Evolutionary conservation across 2,329 filamentous ascomycete genomes (phyloP).

Genomic region (Blumeria hordei): DNA sequence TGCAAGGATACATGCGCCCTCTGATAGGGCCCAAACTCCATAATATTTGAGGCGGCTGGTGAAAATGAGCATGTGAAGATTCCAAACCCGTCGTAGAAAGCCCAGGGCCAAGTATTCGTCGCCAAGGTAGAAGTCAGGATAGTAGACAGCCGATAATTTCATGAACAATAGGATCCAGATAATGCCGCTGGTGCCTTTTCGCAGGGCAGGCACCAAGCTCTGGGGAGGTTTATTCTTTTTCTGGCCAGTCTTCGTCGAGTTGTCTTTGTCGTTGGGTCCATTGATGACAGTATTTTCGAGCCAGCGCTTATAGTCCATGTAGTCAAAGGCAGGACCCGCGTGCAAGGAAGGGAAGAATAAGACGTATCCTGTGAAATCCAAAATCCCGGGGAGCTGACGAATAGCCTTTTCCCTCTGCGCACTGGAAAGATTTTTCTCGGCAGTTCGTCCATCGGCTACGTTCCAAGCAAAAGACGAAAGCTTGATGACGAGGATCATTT

Average conservation of each 20-base stretch:
- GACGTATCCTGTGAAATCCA: conserved; percentile 78
- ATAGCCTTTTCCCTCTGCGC: conserved; percentile 68
- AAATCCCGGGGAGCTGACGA: conserved; percentile 42
- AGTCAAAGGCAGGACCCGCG: conserved; percentile 83
- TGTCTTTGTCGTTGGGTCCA: conserved; percentile 61
- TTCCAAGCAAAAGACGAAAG: conserved; percentile 95
- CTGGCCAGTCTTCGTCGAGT: conserved; percentile 52
- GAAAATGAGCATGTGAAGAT: conserved; percentile 64
- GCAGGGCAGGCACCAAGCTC: conserved; percentile 61
- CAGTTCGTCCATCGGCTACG: conserved; percentile 69
- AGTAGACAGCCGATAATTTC: conserved; percentile 43
- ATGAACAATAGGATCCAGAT: conserved; percentile 63
- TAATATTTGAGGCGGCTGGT: conserved; percentile 83
- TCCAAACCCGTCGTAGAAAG: conserved; percentile 49
- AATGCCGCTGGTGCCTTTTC: conserved; percentile 50
- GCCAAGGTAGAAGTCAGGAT: conserved; percentile 35
- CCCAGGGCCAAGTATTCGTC: conserved; percentile 41
- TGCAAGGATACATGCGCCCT: conserved; percentile 81
- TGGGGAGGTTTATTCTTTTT: conserved; percentile 84
- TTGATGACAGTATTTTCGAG: conserved; percentile 91
- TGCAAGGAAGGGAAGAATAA: conserved; percentile 87
- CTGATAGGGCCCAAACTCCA: conserved; percentile 79
- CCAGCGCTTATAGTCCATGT: conserved; percentile 75
- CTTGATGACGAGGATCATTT: conserved; percentile 99
- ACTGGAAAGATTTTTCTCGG: conserved; percentile 58